A percentile compares a stretch with the other conserved stretches of the same genome.
phyloP scores from a whole-genome alignment of 495 filamentous ascomycete genomes.

The Hypoxylon intermedium region DNA sequence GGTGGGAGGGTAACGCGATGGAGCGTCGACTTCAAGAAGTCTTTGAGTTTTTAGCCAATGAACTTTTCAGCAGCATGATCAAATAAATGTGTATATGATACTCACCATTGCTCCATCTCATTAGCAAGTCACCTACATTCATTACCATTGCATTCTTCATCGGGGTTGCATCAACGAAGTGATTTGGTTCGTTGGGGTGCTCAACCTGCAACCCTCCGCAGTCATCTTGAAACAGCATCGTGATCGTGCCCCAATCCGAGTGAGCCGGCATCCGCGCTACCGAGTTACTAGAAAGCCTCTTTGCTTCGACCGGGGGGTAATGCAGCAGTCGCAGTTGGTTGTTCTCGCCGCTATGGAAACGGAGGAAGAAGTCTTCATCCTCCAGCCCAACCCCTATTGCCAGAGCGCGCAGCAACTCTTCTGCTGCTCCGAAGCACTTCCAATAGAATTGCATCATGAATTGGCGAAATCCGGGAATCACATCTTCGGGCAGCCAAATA shows the following conservation, averaged over 20 bases:
- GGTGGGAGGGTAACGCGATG: constrained; percentile 61
- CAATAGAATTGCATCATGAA: constrained; percentile 67
- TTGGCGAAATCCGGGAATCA: constrained; percentile 64
- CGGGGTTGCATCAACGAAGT: constrained; percentile 60
- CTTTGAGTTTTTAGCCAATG: constrained; percentile 33
- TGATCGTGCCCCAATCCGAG: constrained; percentile 59
- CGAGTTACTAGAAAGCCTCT: constrained; percentile 51
- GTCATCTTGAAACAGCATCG: constrained; percentile 60
- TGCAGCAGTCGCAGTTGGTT: constrained; percentile 71
- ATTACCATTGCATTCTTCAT: constrained; percentile 61
- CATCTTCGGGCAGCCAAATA: constrained; percentile 66
- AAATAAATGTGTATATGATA: background rate
- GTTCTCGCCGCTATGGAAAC: constrained; percentile 63
- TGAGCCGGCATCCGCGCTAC: constrained; percentile 63
- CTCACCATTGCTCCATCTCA: constrained; percentile 68
- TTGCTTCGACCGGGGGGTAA: constrained; percentile 65
- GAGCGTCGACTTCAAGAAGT: constrained; percentile 62
- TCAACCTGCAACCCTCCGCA: constrained; percentile 65
- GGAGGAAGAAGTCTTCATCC: constrained; percentile 58
- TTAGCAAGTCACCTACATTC: constrained; percentile 66
- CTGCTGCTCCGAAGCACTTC: constrained; percentile 56
- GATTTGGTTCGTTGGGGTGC: constrained; percentile 54
- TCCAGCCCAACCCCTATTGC: constrained; percentile 63
- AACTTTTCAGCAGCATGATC: background rate
- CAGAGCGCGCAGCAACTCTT: constrained; percentile 57